A percentile compares a stretch with the other conserved stretches of the same genome.
These are phyloP conservation scores for Phytophthora hibernalis DNA, from an alignment of 352 stramenopile genomes.

Conservation along the genomic window DNA sequence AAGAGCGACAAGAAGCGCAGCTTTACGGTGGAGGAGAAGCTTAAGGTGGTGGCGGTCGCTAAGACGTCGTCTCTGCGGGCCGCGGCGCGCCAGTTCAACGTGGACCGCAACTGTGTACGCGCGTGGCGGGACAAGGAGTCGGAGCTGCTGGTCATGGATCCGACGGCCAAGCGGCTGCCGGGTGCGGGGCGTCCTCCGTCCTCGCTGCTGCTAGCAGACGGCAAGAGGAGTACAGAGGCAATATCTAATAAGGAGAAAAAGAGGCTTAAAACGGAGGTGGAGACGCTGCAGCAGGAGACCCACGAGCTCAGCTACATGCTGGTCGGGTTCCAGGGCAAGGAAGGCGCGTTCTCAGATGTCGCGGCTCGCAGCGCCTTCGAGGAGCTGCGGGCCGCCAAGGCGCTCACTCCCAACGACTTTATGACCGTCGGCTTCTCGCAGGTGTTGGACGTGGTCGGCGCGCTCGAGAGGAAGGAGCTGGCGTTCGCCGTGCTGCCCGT, in stretches of 20 bases:
- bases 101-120: slow-evolving; percentile 79
- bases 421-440: slow-evolving; percentile 71
- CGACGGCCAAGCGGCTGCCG: slow-evolving; percentile 63
- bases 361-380: slow-evolving; percentile 63
- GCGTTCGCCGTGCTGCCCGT: slow-evolving; percentile 70
- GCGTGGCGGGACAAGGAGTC: slow-evolving; percentile 71
- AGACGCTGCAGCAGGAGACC: slow-evolving; percentile 1
- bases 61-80: slow-evolving; percentile 63
- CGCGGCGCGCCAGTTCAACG: slow-evolving; percentile 67
- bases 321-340: slow-evolving; percentile 75
- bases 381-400: slow-evolving; percentile 55
- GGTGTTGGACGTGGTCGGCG: slow-evolving; percentile 60
- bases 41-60: slow-evolving; percentile 63
- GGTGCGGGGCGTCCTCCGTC: slow-evolving; percentile 45
- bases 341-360: slow-evolving; percentile 77
- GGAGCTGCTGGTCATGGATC: slow-evolving; percentile 60
- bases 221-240: slow-evolving; percentile 6
- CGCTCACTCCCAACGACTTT: slow-evolving; percentile 55
- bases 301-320: slow-evolving; percentile 50
- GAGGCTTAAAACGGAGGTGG: slow-evolving; percentile 8
- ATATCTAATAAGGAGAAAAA: not conserved
- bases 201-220: not conserved
- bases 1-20: slow-evolving; percentile 74
- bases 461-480: slow-evolving; percentile 63
- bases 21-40: slow-evolving; percentile 80